Evolutionary conservation across 73 alveolate species (phyloP), one percentile per base, ranked within the genome.

Genomic region (Blepharisma japonicum): DNA sequence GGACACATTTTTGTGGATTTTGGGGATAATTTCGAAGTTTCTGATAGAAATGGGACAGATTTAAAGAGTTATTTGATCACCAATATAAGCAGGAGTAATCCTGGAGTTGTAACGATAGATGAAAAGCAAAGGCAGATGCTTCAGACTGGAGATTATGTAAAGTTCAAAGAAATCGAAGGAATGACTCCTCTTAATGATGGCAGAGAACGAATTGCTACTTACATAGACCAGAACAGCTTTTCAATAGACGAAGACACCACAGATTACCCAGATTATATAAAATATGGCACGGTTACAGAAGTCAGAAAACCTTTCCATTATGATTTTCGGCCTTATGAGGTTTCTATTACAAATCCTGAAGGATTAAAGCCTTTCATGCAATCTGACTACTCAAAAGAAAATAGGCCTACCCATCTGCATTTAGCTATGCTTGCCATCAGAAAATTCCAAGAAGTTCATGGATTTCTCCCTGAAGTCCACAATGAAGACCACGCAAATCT

Each of bases 201-300:
- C 61, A 90, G 84, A 71, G 97, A 98, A 6, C 87, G 91, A 68
- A 77, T 85, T 71, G 90, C 94, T 71, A 92, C 87, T 81, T 97
- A 90, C 27, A 86, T 92, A 55, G 94, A 90, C 23, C 91, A 93
- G 55, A 89, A 71, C 78, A 90, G 94, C 83, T 97, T 97, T 82
- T 86, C 94, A 51, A 78, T 97, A 9, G 83, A 32, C 4, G 83
- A 45, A 50, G 79, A 76, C 50, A 76, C 83, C 32, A 50, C 48
- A 32, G 80, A 47, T 53, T 76, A 27, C 45, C 53, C 47, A 9
- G 21, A 25, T 21, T 76, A 76, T 45, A 49, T 55, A 32, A 55
- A 48, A 76, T 72, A 55, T 7, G 83, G 83, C 9, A 56, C 2
- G 5, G 55, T 56, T 61, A 71, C 0, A 61, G 18, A 61, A 4